Evolutionary conservation across 345 rosid species (phyloP).

Genomic region (Ailanthus altissimus): DNA sequence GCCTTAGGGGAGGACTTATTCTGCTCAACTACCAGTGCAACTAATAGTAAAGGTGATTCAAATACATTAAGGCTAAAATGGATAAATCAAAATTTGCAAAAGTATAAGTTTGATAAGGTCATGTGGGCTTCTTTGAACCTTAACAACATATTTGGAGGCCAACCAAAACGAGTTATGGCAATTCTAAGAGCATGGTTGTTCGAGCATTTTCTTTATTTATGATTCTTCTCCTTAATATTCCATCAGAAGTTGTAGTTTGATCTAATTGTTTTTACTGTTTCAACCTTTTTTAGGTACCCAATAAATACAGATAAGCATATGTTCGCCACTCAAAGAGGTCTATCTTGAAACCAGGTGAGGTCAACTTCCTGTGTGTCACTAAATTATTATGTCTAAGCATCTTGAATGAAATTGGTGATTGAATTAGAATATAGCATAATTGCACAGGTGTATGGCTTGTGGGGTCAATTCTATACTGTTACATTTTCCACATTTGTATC

Average conservation of each 20-base stretch:
- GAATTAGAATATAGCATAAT: slow-evolving; percentile 18
- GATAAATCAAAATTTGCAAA: slow-evolving; percentile 36
- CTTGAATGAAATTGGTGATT: slow-evolving; percentile 11
- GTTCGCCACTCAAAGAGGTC: slow-evolving; percentile 61
- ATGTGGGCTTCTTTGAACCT: slow-evolving; percentile 45
- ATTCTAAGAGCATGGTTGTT: slow-evolving; percentile 67
- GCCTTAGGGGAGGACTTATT: slow-evolving; percentile 41
- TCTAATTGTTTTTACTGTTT: slow-evolving; percentile 5
- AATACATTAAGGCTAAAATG: slow-evolving; percentile 27
- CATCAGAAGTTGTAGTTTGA: background rate
- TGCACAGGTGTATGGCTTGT: background rate
- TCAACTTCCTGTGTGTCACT: background rate
- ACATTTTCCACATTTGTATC: background rate
- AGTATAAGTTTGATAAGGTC: slow-evolving; percentile 36
- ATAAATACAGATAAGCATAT: slow-evolving; percentile 62
- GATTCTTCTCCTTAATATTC: slow-evolving; percentile 21
- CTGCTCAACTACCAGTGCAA: slow-evolving; percentile 29
- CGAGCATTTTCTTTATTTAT: slow-evolving; percentile 82
- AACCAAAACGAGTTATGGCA: slow-evolving; percentile 57
- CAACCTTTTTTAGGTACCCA: slow-evolving; percentile 49
- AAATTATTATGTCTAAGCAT: slow-evolving; percentile 3
- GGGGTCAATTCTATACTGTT: background rate
- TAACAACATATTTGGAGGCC: slow-evolving; percentile 64
- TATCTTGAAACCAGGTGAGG: slow-evolving; percentile 60
- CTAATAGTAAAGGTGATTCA: slow-evolving; percentile 29